These are phyloP conservation scores for Pharnaceum exiguum DNA, from an alignment of 148 eudicot genomes.

Conservation along the genomic window DNA sequence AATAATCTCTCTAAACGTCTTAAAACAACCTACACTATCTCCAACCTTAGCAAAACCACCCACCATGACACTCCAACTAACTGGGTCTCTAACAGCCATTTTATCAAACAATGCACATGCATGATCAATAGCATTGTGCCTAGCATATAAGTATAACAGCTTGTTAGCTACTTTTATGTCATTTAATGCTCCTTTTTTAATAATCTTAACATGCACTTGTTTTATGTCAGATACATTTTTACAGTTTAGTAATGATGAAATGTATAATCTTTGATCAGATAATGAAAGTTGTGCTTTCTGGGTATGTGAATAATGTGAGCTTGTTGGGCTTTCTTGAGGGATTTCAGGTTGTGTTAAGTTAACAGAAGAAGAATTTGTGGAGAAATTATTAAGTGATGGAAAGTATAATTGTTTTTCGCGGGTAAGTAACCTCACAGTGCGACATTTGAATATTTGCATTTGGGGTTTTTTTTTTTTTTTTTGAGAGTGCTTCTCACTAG, in stretches of 20 bases:
- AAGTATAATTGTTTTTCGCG: no score
- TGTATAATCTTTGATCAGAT: conserved; percentile 5
- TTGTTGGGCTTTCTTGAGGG: not conserved
- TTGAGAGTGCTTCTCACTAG: no score
- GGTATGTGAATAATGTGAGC: not conserved
- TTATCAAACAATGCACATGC: conserved; percentile 12
- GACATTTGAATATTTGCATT: no score
- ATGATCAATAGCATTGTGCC: conserved; percentile 6
- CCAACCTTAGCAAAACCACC: conserved; percentile 25
- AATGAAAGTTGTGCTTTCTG: not conserved
- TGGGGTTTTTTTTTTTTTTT: no score
- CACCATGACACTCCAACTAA: conserved; percentile 23
- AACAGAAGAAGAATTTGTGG: no score
- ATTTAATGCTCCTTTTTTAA: conserved; percentile 14
- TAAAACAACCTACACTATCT: conserved; percentile 16
- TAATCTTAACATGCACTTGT: conserved; percentile 24
- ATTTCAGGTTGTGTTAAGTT: not conserved
- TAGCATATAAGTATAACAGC: conserved; percentile 17
- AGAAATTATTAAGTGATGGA: no score
- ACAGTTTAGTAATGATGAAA: conserved; percentile 21
- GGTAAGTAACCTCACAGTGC: no score
- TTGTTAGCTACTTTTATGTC: conserved; percentile 17
- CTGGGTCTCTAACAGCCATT: conserved; percentile 17
- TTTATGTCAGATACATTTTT: conserved; percentile 15
- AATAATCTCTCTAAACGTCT: conserved; percentile 25